Evolutionary conservation across 352 stramenopile genomes (phyloP).

Genomic region (Blastocystis sp.): DNA sequence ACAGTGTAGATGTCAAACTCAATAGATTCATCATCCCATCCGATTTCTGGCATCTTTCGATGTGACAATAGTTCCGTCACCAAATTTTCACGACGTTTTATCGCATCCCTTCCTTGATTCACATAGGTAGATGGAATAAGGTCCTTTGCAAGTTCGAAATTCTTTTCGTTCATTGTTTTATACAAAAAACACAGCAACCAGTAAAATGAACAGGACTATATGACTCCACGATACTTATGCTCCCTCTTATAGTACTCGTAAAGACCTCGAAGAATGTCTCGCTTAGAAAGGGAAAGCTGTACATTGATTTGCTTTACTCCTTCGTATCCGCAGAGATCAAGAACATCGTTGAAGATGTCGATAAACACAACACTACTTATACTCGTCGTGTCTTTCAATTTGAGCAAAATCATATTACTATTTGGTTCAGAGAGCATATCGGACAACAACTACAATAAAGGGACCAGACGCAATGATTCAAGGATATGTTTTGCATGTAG

Average conservation of each 20-base stretch:
- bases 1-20: conserved; percentile 2
- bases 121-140: conserved; percentile 60
- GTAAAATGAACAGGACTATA: conserved; percentile 12
- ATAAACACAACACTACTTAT: conserved; percentile 55
- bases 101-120: conserved; percentile 59
- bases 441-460: conserved; percentile 24
- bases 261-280: neutral
- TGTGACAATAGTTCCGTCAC: conserved; percentile 60
- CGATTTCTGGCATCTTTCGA: conserved; percentile 60
- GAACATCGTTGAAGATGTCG: conserved; percentile 42
- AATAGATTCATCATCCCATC: conserved; percentile 62
- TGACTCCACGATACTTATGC: conserved; percentile 20
- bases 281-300: neutral
- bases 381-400: neutral
- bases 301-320: conserved; percentile 44
- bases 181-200: neutral
- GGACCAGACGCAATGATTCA: neutral
- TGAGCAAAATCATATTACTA: conserved; percentile 30
- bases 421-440: conserved; percentile 30
- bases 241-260: conserved; percentile 54
- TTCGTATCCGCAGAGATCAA: conserved; percentile 54
- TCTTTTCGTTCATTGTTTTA: conserved; percentile 60
- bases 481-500: conserved; percentile 43
- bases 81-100: conserved; percentile 59
- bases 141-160: conserved; percentile 49